A percentile compares a stretch with the other conserved stretches of the same genome.
Evolutionary conservation across 768 basidiomycete species (phyloP).

Genomic region (Paxillus involutus): DNA sequence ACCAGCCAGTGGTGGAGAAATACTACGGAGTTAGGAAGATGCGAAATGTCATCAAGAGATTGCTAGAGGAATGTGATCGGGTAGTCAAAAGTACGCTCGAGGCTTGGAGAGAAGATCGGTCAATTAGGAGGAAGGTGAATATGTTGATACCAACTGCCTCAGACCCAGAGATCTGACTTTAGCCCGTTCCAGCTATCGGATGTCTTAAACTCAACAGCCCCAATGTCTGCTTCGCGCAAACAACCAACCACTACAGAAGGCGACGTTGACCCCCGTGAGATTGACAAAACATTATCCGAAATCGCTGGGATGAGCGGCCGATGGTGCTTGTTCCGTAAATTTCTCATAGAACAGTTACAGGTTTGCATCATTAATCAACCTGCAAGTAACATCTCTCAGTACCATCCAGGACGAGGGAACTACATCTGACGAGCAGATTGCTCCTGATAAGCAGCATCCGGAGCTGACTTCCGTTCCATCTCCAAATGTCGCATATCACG

Average conservation of each 20-base stretch:
- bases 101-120: constrained; percentile 91
- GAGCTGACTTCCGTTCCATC: neutral
- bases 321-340: constrained; percentile 90
- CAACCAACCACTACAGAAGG: constrained; percentile 39
- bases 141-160: neutral
- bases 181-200: constrained; percentile 44
- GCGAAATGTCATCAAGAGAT: constrained; percentile 68
- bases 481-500: neutral
- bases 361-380: constrained; percentile 36
- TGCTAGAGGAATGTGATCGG: constrained; percentile 85
- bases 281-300: constrained; percentile 89
- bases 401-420: constrained; percentile 9
- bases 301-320: constrained; percentile 86
- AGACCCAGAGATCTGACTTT: neutral
- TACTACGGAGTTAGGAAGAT: constrained; percentile 94
- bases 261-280: constrained; percentile 81
- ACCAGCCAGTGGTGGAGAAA: constrained; percentile 96
- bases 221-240: constrained; percentile 32
- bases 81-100: constrained; percentile 74
- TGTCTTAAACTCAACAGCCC: constrained; percentile 38
- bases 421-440: constrained; percentile 2
- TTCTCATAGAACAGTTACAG: constrained; percentile 71
- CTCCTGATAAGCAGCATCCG: constrained; percentile 4
- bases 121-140: constrained; percentile 74
- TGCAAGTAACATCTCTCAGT: neutral